Evolutionary conservation across 2,329 filamentous ascomycete species (phyloP), one percentile per base, ranked within the genome.

Genomic region (Venturiaceae sp.): DNA sequence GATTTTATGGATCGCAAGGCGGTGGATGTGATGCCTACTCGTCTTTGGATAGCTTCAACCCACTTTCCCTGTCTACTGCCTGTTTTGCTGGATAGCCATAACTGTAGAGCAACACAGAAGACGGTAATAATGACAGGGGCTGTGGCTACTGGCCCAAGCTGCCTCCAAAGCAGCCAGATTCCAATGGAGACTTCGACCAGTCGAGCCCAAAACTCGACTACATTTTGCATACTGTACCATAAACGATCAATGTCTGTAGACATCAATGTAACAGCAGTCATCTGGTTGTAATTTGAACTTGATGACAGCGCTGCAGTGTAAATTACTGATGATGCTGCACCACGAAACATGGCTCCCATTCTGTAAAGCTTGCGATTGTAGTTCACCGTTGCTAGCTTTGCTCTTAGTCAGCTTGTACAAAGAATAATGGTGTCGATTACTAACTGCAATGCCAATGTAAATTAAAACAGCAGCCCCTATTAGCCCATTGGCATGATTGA

Each of bases 111-210:
- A 21, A 57, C 41, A 37, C 55, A 57, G 6, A 57, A n/a, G 3
- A 57, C 21, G 30, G 55, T 37, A 16, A 44, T 34, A 16, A 57
- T 28, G 21, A 37, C 47, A 14, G 55, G 55, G 26, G 55, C 55
- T 34, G 47, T 34, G 7, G 55, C 55, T 16, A 47, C 39, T 16
- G 55, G n/a, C 9, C 55, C 55, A 13, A 57, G 30, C 26, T 57
- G 55, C 21, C 55, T 44, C 55, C 55, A 57, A 37, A 57, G 55
- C 13, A 57, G 55, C 55, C 55, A 57, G 11, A 57, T 47, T 2
- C 55, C 55, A 19, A 57, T 44, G 36, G 13, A 5, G 16, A 57
- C 34, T 46, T 44, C 21, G 8, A 37, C 3, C 16, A 57, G 3
- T 47, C 37, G 37, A 5, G 55, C 55, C 55, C 55, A 47, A 9